phyloP scores from a whole-genome alignment of 352 stramenopile species.

The Hyphochytrium catenoides region DNA sequence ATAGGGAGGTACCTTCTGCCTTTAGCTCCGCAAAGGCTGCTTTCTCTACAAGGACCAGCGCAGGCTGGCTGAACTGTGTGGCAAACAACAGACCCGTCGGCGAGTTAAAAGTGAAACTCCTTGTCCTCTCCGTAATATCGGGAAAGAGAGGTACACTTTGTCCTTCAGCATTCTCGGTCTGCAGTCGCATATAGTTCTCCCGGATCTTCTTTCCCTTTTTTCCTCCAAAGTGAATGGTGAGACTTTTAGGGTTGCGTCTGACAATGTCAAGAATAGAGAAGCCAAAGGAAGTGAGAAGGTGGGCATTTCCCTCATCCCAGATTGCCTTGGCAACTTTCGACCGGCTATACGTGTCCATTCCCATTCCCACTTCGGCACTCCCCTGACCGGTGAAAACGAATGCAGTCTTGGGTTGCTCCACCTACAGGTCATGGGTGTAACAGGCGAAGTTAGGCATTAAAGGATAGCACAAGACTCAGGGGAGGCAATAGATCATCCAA shows the following conservation, averaged over 20 bases:
- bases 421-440: too few species aligned
- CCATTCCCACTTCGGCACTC: slow-evolving; percentile 49
- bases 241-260: slow-evolving; percentile 41
- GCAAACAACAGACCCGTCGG: slow-evolving; percentile 47
- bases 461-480: too few species aligned
- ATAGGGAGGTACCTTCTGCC: too few species aligned
- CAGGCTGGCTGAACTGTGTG: slow-evolving; percentile 58
- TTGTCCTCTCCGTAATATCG: slow-evolving; percentile 43
- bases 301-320: slow-evolving; percentile 44
- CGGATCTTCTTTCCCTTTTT: slow-evolving; percentile 43
- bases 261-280: slow-evolving; percentile 70
- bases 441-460: too few species aligned
- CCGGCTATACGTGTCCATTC: slow-evolving; percentile 59
- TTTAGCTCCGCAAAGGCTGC: slow-evolving; percentile 56
- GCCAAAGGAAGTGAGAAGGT: slow-evolving; percentile 41
- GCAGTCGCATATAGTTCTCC: slow-evolving; percentile 56
- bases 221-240: slow-evolving; percentile 63
- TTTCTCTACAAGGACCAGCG: slow-evolving; percentile 52
- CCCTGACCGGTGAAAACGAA: slow-evolving; percentile 66
- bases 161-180: slow-evolving; percentile 24
- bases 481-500: too few species aligned
- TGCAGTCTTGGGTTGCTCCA: slow-evolving; percentile 33
- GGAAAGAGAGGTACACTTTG: slow-evolving; percentile 31
- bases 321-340: slow-evolving; percentile 34
- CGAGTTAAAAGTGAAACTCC: slow-evolving; percentile 52